Evolutionary conservation across 805 yeast genomes (phyloP), one percentile per base, ranked within the genome.

Genomic region (Candida cerambycidarum): DNA sequence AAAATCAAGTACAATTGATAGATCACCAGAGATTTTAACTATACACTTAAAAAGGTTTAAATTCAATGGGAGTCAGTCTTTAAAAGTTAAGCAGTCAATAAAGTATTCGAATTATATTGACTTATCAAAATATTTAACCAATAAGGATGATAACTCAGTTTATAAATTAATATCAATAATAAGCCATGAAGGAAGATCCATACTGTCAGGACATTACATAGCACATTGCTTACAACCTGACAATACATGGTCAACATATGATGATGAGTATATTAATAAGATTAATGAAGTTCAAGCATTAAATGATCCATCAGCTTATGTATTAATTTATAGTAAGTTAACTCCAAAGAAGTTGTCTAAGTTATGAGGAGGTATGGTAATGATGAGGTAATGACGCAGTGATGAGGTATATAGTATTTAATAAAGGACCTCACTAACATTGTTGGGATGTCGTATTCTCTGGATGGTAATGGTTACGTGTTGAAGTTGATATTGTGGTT

Each of bases 111-210:
- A 85, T 57, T 78, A 75, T 42, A 69, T 93, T 43, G 93, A 90
- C 56, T 63, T 92, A 47, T 69, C 89, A 1, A 75, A 78, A 43
- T 92, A 75, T 61, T 53, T 66, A 40, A 47, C 58, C 6, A 48
- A 48, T 8, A 46, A 52, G 12, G 32, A 44, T 12, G 76, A 78
- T 23, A 74, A 77, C 5, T 55, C 53, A 42, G 39, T 41, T 5
- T 93, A 93, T 64, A 84, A 82, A 58, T 73, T 93, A 50, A 73
- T 80, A 13, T 80, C 90, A 16, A 96, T 92, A 13, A 86, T 92
- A 46, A 92, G 89, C 4, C 99, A 93, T 58, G 96, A 88, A 55
- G 99, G 99, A 31, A 74, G 98, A 49, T 85, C 96, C 1, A 82
- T 90, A 11, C 82, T 89, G 34, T 82, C 93, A 3, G 99, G 99